A percentile compares a stretch with the other conserved stretches of the same genome.
Evolutionary conservation across 305 asterid genomes (phyloP).

Genomic region (Stenogyne calaminthoides): DNA sequence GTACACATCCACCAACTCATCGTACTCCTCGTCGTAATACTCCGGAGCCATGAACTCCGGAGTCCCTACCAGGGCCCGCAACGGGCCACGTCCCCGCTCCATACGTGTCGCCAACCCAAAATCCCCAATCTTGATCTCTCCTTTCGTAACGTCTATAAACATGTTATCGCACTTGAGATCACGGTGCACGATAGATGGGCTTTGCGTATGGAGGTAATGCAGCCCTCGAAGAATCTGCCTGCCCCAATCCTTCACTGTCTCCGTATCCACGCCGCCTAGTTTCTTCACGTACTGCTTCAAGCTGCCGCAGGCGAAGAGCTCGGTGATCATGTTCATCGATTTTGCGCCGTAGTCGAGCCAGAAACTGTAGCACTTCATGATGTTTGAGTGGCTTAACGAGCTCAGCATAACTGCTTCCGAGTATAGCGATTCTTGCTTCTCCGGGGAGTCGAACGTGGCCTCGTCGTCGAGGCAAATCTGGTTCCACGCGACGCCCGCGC

Average conservation of each 20-base stretch:
- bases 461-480: constrained; percentile 54
- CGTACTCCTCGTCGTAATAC: constrained; percentile 50
- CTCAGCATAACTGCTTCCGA: constrained; percentile 58
- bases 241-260: constrained; percentile 44
- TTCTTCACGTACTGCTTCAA: constrained; percentile 36
- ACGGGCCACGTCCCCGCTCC: constrained; percentile 28
- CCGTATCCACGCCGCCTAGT: constrained; percentile 31
- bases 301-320: constrained; percentile 61
- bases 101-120: constrained; percentile 43
- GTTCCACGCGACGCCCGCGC: constrained; percentile 62
- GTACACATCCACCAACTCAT: constrained; percentile 49
- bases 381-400: constrained; percentile 51
- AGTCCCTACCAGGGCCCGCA: not conserved
- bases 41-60: too few relatives aligned
- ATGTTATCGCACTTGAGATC: constrained; percentile 53
- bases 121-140: constrained; percentile 53
- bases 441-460: constrained; percentile 32
- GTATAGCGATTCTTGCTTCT: constrained; percentile 33
- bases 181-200: constrained; percentile 43
- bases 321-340: constrained; percentile 59
- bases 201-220: constrained; percentile 41
- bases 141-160: constrained; percentile 35
- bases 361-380: constrained; percentile 52
- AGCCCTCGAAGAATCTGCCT: constrained; percentile 46
- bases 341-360: constrained; percentile 63